Evolutionary conservation across 306 rosid genomes (phyloP), one percentile per base, ranked within the genome.

Genomic region (Rubus idaeus): DNA sequence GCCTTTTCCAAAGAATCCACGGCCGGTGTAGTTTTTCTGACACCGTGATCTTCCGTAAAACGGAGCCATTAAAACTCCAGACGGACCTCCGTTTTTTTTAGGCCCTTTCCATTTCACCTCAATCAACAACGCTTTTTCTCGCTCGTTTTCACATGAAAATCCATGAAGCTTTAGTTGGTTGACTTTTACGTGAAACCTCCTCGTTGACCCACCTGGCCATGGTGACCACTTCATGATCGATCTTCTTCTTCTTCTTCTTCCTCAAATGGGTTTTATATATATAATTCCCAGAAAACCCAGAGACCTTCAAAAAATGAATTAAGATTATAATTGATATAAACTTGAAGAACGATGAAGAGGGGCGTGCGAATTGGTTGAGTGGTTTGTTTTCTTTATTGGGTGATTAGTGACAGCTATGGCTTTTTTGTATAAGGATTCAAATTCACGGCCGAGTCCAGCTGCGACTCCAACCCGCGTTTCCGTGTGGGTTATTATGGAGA

Each of bases 111-210:
- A 81, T 80, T 78, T 85, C 52, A 91, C 86, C 72, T 80, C 77
- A 41, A 87, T 49, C 42, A 86, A 65, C 30, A 65, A 65, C 7
- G 30, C 5, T 23, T 65, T 65, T 2, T 65, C 26, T n/a, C 21
- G 39, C 70, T 41, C 49, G 49, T 65, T 63, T 37, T 63, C 68
- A 8, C 42, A 40, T 39, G 47, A 2, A 18, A 67, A 74, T 10
- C 80, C 84, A 10, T 85, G 64, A 3, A 93, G 89, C 88, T 83
- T 89, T 79, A 93, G 65, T 18, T 80, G 87, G 44, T 14, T 86
- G 5, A 93, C 23, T 75, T 84, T 89, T 68, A 89, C 83, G 3
- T 82, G 82, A 58, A 86, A 80, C 66, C 76, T 85, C 77, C 78
- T 79, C 44, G 77, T 44, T n/a, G 64, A 26, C 18, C 73, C 70